Base-by-base conservation (phyloP, 257 asterid species). In the Capsicum pubescens region DNA sequence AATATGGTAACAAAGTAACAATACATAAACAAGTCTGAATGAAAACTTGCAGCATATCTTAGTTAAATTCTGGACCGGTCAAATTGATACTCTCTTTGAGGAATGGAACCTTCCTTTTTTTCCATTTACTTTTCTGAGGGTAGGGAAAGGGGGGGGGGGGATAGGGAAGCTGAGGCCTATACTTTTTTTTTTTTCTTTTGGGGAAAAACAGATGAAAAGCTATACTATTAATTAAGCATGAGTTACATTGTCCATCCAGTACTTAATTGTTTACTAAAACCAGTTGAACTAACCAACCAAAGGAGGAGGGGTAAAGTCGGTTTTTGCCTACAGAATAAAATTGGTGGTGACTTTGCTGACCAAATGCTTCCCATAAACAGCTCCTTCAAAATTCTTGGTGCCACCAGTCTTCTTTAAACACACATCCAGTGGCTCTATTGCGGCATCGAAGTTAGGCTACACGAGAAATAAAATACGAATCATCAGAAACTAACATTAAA, bases 311-410 rank as follows among this genome's bases (percentile, higher is more conserved):
- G 32, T 26, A 66, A 66, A 32, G 5, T 13, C 10, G 32, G 46
- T 12, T 4, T 32, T 32, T 8, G 48, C 7, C 70, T 84, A 88
- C 79, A 26, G 68, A 1, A 90, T 88, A 83, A 94, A 97, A 83
- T 97, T 97, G 87, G 88, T 92, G 63, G 58, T 77, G 63, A 95
- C 98, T 93, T 95, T 95, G 86, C 94, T 76, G 19, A 90, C 97
- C 92, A 93, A 90, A 86, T 97, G 98, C 90, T 93, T 89, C 56
- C 98, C 98, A 15, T 97, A 97, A 68, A 92, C 97, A 84, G 98
- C 98, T 67, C 90, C 91, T 54, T 90, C 88, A 71, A 92, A 90
- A 84, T 91, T 95, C 88, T 48, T 91, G 58, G 79, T 54, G 21
- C 96, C 97, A 39, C 98, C 98, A 35, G 86, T 93, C 88, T 82